Evolutionary conservation across 2,329 filamentous ascomycete species (phyloP).

Genomic region (Chaetomium strumarium): DNA sequence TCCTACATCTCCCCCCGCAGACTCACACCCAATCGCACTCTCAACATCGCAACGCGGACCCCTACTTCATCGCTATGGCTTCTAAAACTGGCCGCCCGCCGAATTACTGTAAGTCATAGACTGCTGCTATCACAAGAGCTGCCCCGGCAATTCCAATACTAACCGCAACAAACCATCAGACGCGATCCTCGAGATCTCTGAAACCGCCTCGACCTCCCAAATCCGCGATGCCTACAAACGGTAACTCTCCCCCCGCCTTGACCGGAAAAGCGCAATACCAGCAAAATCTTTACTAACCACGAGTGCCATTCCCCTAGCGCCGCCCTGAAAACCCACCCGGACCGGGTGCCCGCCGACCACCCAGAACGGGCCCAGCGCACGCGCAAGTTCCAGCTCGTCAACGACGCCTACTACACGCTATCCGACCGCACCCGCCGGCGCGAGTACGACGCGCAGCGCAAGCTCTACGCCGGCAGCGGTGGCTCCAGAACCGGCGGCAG

Average conservation of each 20-base stretch:
- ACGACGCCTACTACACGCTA: slow-evolving; percentile 49
- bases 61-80: slow-evolving; percentile 27
- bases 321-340: slow-evolving; percentile 87
- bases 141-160: background rate
- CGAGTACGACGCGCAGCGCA: slow-evolving; percentile 76
- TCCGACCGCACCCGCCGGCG: slow-evolving; percentile 70
- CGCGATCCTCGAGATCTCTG: slow-evolving; percentile 64
- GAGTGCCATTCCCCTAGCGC: slow-evolving; percentile 47
- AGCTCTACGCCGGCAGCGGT: slow-evolving; percentile 38
- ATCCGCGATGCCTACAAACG: slow-evolving; percentile 94
- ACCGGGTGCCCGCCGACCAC: slow-evolving; percentile 77
- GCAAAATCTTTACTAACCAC: background rate
- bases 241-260: slow-evolving; percentile 35
- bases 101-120: slow-evolving; percentile 49
- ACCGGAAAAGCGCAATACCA: slow-evolving; percentile 16
- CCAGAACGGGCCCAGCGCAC: slow-evolving; percentile 78
- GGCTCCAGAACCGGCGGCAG: slow-evolving; percentile 27
- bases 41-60: background rate
- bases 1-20: no score
- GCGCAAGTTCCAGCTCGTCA: slow-evolving; percentile 46
- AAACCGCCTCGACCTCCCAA: slow-evolving; percentile 72
- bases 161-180: slow-evolving; percentile 43
- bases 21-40: background rate
- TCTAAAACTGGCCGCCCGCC: slow-evolving; percentile 39
- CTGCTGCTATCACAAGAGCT: background rate